These are phyloP conservation scores for Sclerotinia spermophila DNA, from an alignment of 2,329 filamentous ascomycete genomes.

Conservation along the genomic window DNA sequence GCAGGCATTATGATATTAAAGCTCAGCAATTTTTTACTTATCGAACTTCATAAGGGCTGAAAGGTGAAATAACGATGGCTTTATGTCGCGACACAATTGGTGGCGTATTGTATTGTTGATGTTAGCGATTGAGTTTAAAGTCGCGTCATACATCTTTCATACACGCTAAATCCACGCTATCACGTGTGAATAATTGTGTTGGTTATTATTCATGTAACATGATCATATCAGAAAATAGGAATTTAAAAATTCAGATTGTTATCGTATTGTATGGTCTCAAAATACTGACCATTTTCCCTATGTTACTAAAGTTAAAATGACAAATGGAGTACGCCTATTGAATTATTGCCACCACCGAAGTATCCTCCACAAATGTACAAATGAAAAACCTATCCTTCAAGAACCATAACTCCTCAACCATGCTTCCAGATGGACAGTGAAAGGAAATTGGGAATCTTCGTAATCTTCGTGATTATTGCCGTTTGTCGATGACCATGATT, in stretches of 20 bases:
- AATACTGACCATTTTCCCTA: constrained; percentile 17
- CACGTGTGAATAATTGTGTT: constrained; percentile 7
- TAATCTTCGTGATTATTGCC: constrained; percentile 35
- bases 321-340: constrained; percentile 30
- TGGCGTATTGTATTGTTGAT: not conserved
- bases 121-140: not conserved
- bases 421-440: constrained; percentile 24
- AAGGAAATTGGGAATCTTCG: constrained; percentile 33
- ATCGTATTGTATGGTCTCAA: not conserved
- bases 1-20: constrained; percentile 42
- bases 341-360: constrained; percentile 26
- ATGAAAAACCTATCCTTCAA: constrained; percentile 21
- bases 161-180: constrained; percentile 18
- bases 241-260: not conserved
- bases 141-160: constrained; percentile 11
- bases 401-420: constrained; percentile 31
- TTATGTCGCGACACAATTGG: not conserved
- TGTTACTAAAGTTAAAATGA: constrained; percentile 24
- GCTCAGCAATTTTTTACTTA: constrained; percentile 12
- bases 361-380: constrained; percentile 28
- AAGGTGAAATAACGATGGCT: not conserved
- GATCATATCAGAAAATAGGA: not conserved
- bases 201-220: not conserved
- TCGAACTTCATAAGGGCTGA: not conserved
- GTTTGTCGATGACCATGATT: constrained; percentile 19